Evolutionary conservation across 495 filamentous ascomycete genomes (phyloP).

Genomic region (Tuber brumale): DNA sequence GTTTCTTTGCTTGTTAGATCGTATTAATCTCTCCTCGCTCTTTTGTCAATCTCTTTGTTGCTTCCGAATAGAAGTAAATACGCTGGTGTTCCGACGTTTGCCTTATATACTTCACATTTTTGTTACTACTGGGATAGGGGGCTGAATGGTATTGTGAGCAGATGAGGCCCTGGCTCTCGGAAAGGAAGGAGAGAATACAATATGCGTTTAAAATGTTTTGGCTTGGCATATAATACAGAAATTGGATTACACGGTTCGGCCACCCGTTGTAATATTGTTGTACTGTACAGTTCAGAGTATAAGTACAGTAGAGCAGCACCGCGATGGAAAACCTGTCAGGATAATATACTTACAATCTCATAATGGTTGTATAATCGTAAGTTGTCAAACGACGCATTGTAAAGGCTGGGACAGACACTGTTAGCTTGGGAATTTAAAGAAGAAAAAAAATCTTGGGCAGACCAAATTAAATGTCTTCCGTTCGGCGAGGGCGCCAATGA

Average conservation of each 20-base stretch:
- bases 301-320: background rate
- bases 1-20: no score
- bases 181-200: background rate
- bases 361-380: constrained; percentile 89
- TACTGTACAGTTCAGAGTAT: no score
- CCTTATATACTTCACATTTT: background rate
- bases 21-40: no score
- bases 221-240: background rate
- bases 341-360: constrained; percentile 60
- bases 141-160: background rate
- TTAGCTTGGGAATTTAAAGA: constrained; percentile 4
- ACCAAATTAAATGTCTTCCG: constrained; percentile 80
- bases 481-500: constrained; percentile 87
- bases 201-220: background rate
- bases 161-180: background rate
- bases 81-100: no score
- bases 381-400: constrained; percentile 85
- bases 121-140: background rate
- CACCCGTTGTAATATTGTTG: background rate
- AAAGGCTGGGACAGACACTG: background rate
- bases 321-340: background rate
- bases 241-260: background rate
- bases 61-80: no score
- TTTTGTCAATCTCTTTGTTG: no score
- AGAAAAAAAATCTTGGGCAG: constrained; percentile 45